These are phyloP conservation scores for Colletotrichum eleusines DNA, from an alignment of 2,329 filamentous ascomycete species.

Conservation along the genomic window DNA sequence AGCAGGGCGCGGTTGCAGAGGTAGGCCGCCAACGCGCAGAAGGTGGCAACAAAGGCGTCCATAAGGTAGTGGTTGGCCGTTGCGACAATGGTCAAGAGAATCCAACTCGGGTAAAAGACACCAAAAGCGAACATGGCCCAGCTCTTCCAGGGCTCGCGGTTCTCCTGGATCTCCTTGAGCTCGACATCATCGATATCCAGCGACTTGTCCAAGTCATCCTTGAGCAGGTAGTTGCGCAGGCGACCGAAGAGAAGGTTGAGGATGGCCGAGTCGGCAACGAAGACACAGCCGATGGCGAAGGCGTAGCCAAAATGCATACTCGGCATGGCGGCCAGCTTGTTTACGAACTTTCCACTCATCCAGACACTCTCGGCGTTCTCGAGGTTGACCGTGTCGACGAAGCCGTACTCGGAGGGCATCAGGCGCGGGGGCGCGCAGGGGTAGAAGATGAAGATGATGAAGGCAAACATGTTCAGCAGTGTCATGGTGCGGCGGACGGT, in stretches of 20 bases:
- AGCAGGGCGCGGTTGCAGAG: conserved; percentile 63
- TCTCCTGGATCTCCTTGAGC: conserved; percentile 41
- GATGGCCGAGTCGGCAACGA: conserved; percentile 65
- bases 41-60: conserved; percentile 73
- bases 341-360: conserved; percentile 71
- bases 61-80: conserved; percentile 75
- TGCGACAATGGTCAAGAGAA: conserved; percentile 69
- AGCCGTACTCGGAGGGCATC: conserved; percentile 69
- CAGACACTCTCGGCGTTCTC: conserved; percentile 69
- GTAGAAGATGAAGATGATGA: conserved; percentile 71
- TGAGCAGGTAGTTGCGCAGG: conserved; percentile 43
- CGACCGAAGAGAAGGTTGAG: conserved; percentile 52
- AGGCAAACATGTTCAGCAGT: conserved; percentile 71
- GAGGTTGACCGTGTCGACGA: conserved; percentile 71
- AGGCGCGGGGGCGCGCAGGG: conserved; percentile 74
- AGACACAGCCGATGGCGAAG: conserved; percentile 65
- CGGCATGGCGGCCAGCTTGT: conserved; percentile 69
- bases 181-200: conserved; percentile 41
- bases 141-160: conserved; percentile 48
- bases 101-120: conserved; percentile 64
- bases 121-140: conserved; percentile 54
- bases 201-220: conserved; percentile 39
- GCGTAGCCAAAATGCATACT: conserved; percentile 69
- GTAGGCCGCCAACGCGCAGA: conserved; percentile 73
- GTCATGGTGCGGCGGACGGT: conserved; percentile 59